These are phyloP conservation scores for Pseudogymnoascus sp. DNA, from an alignment of 2,329 filamentous ascomycete genomes.

Conservation along the genomic window DNA sequence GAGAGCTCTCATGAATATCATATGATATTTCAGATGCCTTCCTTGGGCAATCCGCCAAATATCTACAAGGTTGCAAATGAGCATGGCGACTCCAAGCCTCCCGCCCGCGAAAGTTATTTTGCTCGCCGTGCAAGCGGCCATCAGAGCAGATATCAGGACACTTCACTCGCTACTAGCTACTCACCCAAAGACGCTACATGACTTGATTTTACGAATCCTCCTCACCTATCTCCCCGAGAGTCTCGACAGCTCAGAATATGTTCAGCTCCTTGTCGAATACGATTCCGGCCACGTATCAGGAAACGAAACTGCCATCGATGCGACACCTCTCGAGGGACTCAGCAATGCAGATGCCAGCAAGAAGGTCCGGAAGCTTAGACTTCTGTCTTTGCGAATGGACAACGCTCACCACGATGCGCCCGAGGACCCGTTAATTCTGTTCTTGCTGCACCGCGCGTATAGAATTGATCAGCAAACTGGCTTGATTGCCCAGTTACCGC, in stretches of 20 bases:
- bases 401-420: conserved; percentile 40
- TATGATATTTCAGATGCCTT: conserved; percentile 23
- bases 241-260: conserved; percentile 53
- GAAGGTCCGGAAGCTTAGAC: conserved; percentile 53
- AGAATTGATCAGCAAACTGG: conserved; percentile 65
- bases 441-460: conserved; percentile 60
- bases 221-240: conserved; percentile 72
- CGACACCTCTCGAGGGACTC: conserved; percentile 46
- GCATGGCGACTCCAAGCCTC: conserved; percentile 36
- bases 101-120: conserved; percentile 63
- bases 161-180: conserved; percentile 52
- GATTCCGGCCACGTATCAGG: conserved; percentile 21
- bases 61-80: conserved; percentile 12
- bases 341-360: conserved; percentile 57
- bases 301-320: conserved; percentile 42
- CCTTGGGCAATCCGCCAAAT: conserved; percentile 11
- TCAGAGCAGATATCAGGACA: conserved; percentile 54
- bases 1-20: conserved; percentile 12
- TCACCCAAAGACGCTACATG: conserved; percentile 50
- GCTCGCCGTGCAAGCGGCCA: conserved; percentile 62
- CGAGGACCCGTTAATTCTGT: conserved; percentile 50
- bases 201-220: conserved; percentile 62
- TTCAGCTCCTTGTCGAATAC: conserved; percentile 52
- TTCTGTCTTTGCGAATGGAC: conserved; percentile 49
- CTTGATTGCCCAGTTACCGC: conserved; percentile 58